phyloP scores from a whole-genome alignment of 1,139 yeast genomes.

The Scheffersomyces segobiensis region DNA sequence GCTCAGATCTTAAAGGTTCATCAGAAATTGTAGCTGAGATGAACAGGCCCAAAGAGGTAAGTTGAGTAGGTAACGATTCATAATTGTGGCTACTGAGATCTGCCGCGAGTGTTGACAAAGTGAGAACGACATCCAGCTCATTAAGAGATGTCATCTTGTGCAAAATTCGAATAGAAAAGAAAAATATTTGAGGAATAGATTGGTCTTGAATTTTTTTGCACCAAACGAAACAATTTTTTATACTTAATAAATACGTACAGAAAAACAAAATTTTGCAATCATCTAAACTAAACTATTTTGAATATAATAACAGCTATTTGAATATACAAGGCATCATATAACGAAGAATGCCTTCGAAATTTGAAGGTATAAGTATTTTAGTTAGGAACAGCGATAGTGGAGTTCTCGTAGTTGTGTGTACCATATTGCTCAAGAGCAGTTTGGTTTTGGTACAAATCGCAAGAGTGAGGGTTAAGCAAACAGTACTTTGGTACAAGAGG shows the following conservation, averaged over 20 bases:
- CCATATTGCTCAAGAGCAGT: slow-evolving; percentile 10
- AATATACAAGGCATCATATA: not conserved
- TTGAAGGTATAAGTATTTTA: not conserved
- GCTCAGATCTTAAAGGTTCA: not conserved
- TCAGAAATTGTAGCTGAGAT: not conserved
- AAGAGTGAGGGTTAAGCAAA: slow-evolving; percentile 39
- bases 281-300: not conserved
- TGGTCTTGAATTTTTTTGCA: not conserved
- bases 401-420: not conserved
- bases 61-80: not conserved
- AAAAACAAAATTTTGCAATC: not conserved
- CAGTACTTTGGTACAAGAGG: slow-evolving; percentile 47
- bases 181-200: too few species aligned
- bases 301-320: not conserved
- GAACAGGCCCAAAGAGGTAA: not conserved
- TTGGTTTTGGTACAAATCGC: slow-evolving; percentile 29
- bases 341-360: not conserved
- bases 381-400: not conserved
- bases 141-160: not conserved
- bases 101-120: not conserved
- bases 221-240: too few species aligned
- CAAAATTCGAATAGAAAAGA: not conserved
- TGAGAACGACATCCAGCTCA: not conserved
- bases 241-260: not conserved
- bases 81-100: not conserved